phyloP scores from a whole-genome alignment of 768 basidiomycete genomes.

The Russula compacta region DNA sequence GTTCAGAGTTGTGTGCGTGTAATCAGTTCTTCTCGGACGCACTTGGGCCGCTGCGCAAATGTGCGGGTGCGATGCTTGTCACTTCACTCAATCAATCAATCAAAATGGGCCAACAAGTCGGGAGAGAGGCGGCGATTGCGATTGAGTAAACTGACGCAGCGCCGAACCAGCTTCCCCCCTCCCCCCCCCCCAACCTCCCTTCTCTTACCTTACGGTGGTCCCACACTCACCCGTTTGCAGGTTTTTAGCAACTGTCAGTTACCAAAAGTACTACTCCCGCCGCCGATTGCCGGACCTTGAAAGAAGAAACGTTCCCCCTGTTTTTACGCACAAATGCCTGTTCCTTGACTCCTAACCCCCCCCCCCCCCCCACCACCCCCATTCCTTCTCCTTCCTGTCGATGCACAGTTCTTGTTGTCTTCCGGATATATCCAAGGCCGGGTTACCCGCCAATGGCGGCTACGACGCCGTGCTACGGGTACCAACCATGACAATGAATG shows the following conservation, averaged over 20 bases:
- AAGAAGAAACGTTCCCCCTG: no score
- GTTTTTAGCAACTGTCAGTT: not conserved
- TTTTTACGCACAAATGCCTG: no score
- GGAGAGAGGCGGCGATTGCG: slow-evolving; percentile 11
- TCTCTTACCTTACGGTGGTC: not conserved
- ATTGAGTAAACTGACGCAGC: slow-evolving; percentile 9
- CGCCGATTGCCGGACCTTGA: no score
- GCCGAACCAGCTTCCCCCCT: not conserved
- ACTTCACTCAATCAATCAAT: not conserved
- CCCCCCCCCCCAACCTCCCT: not conserved
- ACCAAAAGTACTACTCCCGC: not conserved
- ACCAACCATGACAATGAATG: no score
- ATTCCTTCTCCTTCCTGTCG: no score
- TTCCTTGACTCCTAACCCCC: no score
- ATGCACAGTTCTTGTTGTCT: no score
- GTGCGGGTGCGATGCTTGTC: not conserved
- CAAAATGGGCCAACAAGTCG: not conserved
- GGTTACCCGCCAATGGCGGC: no score
- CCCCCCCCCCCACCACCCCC: no score
- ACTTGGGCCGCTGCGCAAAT: not conserved
- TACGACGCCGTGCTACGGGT: no score
- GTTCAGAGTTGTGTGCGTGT: not conserved
- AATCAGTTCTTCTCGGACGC: not conserved
- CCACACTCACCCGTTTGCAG: not conserved
- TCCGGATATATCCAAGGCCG: no score